phyloP scores from a whole-genome alignment of 2,329 filamentous ascomycete genomes.

The Decorospora gaudefroyi region DNA sequence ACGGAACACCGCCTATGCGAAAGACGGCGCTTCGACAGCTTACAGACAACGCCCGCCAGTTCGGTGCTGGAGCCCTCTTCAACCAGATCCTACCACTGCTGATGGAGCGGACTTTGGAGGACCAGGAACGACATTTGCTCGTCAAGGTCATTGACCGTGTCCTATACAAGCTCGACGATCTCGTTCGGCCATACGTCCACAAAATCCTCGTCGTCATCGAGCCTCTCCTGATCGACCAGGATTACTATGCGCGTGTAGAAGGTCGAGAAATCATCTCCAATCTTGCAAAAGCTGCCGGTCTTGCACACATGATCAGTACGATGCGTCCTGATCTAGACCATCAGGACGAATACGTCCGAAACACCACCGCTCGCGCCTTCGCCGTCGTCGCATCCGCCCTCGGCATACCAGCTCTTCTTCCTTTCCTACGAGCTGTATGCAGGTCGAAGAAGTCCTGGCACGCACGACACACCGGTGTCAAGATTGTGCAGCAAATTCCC shows the following conservation, averaged over 20 bases:
- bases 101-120: conserved; percentile 98
- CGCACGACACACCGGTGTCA: conserved; percentile 94
- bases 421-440: conserved; percentile 93
- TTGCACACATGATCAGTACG: conserved; percentile 98
- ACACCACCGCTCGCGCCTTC: conserved; percentile 95
- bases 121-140: conserved; percentile 95
- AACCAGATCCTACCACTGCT: conserved; percentile 95
- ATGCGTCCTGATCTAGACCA: conserved; percentile 99
- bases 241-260: conserved; percentile 98
- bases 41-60: conserved; percentile 95
- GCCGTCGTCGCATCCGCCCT: conserved; percentile 95
- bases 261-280: conserved; percentile 99
- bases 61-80: conserved; percentile 91
- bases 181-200: conserved; percentile 94
- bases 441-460: conserved; percentile 99
- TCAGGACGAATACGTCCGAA: conserved; percentile 96
- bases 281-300: conserved; percentile 90
- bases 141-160: conserved; percentile 99
- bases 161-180: conserved; percentile 95
- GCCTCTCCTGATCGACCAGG: conserved; percentile 97
- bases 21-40: conserved; percentile 97
- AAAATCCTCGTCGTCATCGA: conserved; percentile 99
- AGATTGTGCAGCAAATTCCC: conserved; percentile 98
- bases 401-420: conserved; percentile 90
- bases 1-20: conserved; percentile 96